Evolutionary conservation across 345 rosid species (phyloP).

Genomic region (Dovyalis caffra): DNA sequence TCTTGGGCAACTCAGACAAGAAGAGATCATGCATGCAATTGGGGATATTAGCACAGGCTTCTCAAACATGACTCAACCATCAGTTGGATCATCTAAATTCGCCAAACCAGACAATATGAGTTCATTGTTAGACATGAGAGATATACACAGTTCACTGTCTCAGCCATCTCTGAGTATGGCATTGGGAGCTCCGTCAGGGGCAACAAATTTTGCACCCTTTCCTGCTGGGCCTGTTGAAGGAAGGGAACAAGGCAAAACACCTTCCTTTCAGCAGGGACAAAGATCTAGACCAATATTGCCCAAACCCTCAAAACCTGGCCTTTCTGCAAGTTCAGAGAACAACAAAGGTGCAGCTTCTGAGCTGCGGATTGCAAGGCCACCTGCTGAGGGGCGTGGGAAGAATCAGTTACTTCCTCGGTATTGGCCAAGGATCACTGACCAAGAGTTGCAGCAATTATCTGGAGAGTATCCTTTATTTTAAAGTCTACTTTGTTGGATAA

Average conservation of each 20-base stretch:
- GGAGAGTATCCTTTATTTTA: slow-evolving; percentile 76
- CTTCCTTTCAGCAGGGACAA: slow-evolving; percentile 47
- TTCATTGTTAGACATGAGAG: slow-evolving; percentile 47
- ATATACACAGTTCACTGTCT: slow-evolving; percentile 48
- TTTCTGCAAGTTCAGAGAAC: slow-evolving; percentile 37
- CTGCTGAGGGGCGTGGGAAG: slow-evolving; percentile 82
- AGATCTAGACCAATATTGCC: slow-evolving; percentile 55
- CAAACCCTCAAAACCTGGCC: slow-evolving; percentile 46
- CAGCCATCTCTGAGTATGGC: slow-evolving; percentile 65
- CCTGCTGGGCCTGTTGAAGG: slow-evolving; percentile 43
- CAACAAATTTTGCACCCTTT: slow-evolving; percentile 36
- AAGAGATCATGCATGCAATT: slow-evolving; percentile 35
- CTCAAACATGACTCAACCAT: slow-evolving; percentile 30
- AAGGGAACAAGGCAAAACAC: slow-evolving; percentile 41
- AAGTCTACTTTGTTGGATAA: not conserved
- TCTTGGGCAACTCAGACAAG: slow-evolving; percentile 41
- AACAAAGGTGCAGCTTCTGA: slow-evolving; percentile 46
- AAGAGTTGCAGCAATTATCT: slow-evolving; percentile 81
- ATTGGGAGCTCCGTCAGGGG: slow-evolving; percentile 44
- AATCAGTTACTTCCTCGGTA: slow-evolving; percentile 88
- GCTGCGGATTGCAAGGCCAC: slow-evolving; percentile 71
- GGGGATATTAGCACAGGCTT: slow-evolving; percentile 35
- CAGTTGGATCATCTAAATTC: slow-evolving; percentile 25
- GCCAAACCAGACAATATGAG: slow-evolving; percentile 35
- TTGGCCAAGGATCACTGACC: slow-evolving; percentile 94